phyloP scores from a whole-genome alignment of 805 yeast genomes.

The Candida vaughaniae region DNA sequence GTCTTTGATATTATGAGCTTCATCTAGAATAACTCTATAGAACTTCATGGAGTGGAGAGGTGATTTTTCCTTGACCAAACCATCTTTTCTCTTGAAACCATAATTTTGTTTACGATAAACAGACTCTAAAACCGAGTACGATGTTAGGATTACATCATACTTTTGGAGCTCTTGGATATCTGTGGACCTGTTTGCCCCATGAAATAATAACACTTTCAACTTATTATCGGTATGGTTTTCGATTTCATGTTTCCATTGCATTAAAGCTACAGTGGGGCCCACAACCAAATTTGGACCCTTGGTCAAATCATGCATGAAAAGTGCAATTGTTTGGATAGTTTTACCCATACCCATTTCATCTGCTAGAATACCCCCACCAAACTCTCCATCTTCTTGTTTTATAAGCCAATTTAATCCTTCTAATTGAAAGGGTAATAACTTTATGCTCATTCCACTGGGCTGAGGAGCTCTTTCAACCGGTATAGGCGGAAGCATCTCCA shows the following conservation, averaged over 20 bases:
- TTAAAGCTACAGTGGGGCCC: constrained; percentile 97
- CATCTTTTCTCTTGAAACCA: constrained; percentile 77
- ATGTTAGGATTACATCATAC: constrained; percentile 83
- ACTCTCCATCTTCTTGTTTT: constrained; percentile 75
- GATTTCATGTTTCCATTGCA: constrained; percentile 97
- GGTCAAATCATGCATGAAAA: constrained; percentile 66
- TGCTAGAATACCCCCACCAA: constrained; percentile 89
- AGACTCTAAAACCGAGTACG: constrained; percentile 89
- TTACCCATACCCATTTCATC: constrained; percentile 99
- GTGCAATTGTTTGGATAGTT: constrained; percentile 91
- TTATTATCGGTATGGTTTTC: constrained; percentile 71
- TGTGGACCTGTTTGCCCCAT: constrained; percentile 78
- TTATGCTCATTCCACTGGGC: constrained; percentile 74
- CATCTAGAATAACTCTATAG: constrained; percentile 87
- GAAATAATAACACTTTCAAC: constrained; percentile 70
- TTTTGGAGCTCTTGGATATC: constrained; percentile 54
- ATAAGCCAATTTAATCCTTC: constrained; percentile 92
- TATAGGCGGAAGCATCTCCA: constrained; percentile 48
- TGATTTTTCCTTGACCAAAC: constrained; percentile 70
- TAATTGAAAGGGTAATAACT: constrained; percentile 81
- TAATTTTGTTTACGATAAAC: constrained; percentile 76
- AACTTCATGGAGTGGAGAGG: constrained; percentile 72
- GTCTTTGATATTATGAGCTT: constrained; percentile 97
- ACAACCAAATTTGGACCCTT: constrained; percentile 83
- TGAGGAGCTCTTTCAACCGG: constrained; percentile 61